phyloP scores from a whole-genome alignment of 2,329 filamentous ascomycete species.

The Cercospora berteroae region DNA sequence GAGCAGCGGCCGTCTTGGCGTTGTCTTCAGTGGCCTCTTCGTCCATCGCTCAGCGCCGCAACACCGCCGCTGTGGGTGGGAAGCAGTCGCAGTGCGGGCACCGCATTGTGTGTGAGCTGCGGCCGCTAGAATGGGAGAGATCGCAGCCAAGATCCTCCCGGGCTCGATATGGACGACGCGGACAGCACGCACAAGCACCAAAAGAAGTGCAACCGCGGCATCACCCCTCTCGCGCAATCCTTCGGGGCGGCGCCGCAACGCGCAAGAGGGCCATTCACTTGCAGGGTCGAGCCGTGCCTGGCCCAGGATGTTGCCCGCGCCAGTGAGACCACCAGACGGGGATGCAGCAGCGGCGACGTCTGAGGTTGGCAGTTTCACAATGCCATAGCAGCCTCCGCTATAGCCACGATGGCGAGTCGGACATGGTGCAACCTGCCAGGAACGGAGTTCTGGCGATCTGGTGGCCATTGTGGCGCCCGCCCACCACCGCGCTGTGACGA shows the following conservation, averaged over 20 bases:
- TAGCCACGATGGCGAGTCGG: conserved; percentile 19
- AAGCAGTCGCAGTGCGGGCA: neutral
- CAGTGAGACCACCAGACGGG: conserved; percentile 6
- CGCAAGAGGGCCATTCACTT: neutral
- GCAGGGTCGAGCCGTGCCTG: neutral
- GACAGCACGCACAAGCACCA: neutral
- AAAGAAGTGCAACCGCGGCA: neutral
- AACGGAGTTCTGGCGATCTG: conserved; percentile 20
- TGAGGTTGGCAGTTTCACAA: neutral
- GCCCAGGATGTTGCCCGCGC: conserved; percentile 4
- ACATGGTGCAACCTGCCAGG: conserved; percentile 13
- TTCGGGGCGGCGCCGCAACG: neutral
- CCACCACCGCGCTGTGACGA: conserved; percentile 1
- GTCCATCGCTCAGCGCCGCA: neutral
- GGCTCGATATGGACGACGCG: neutral
- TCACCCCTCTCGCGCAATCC: neutral
- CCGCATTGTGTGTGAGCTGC: neutral
- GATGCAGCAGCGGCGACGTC: conserved; percentile 1
- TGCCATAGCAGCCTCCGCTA: conserved; percentile 13
- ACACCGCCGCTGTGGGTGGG: neutral
- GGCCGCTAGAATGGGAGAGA: neutral
- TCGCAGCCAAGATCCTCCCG: neutral
- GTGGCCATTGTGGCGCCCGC: conserved; percentile 10
- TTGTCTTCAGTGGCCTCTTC: neutral
- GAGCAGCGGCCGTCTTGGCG: neutral